These are phyloP conservation scores for Ophiostoma novo-ulmi DNA, from an alignment of 2,329 filamentous ascomycete species.

Conservation along the genomic window DNA sequence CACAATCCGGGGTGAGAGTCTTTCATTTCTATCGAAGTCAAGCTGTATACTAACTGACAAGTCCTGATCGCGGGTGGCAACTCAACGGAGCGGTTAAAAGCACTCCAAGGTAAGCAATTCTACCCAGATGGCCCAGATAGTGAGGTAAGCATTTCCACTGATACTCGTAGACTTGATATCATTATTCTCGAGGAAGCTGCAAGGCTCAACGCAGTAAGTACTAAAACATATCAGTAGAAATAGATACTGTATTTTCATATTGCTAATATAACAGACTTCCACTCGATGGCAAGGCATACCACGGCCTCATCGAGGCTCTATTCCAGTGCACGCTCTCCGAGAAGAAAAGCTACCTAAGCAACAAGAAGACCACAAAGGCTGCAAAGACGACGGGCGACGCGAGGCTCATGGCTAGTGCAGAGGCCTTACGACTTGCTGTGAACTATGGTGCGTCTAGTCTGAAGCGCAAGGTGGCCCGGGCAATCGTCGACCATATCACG, in stretches of 20 bases:
- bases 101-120: constrained; percentile 27
- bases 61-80: constrained; percentile 27
- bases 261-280: constrained; percentile 25
- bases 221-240: no score
- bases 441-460: constrained; percentile 64
- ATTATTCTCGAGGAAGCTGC: constrained; percentile 27
- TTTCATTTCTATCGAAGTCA: neutral
- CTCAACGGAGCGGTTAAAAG: constrained; percentile 26
- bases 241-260: neutral
- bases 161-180: constrained; percentile 26
- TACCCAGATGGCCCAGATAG: neutral
- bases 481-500: constrained; percentile 74
- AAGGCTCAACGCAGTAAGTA: constrained; percentile 27
- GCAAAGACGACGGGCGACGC: constrained; percentile 43
- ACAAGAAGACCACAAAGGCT: constrained; percentile 41
- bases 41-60: neutral
- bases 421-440: constrained; percentile 65
- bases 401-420: constrained; percentile 64
- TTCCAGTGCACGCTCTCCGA: constrained; percentile 66
- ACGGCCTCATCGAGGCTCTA: constrained; percentile 73
- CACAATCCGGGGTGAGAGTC: constrained; percentile 26
- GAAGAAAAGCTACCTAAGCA: constrained; percentile 57
- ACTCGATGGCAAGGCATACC: constrained; percentile 72
- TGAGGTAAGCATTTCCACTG: neutral
- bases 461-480: constrained; percentile 70